Base-by-base conservation (phyloP, 495 filamentous ascomycete genomes). In the Penicillium coprophilum region DNA sequence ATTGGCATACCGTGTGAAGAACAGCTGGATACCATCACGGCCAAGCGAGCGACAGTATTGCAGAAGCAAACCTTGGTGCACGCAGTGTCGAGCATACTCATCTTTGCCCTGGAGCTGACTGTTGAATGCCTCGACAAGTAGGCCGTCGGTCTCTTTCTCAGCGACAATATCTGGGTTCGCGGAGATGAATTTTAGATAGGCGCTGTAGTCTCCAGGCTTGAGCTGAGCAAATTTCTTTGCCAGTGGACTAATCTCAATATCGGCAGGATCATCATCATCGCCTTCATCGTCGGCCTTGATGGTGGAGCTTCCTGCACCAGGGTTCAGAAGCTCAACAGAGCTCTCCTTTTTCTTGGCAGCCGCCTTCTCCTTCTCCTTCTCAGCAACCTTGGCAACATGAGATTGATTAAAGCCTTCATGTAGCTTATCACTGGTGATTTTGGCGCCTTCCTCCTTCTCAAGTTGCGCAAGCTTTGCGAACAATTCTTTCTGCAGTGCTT, bases 41-140 rank as follows among this genome's bases (percentile, higher is more conserved):
- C 93, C 92, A 6, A 98, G 78, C 13, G 88, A 86, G 20, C 92
- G 83, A 75, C 94, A 98, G 76, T 97, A 98, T 72, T 97, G 95
- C 24, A 97, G 73, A 20, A 98, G 78, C 10, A 98, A 78, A 11
- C 86, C 93, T 69, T 97, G 92, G 73, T 98, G 94, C 30, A 98
- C 92, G 71, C 89, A 97, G 71, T 93, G 88, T 31, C 88, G 85
- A 9, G 92, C 86, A 61, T 87, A 87, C 6, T 87, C 87, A 21
- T 87, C 84, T 51, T 87, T 84, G 39, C 85, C 84, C 55, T 87
- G 86, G 41, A 90, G 80, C 63, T 92, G 86, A 7, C 83, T 82
- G 67, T 94, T 92, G 72, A 98, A 97, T 7, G 91, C 94, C 75
- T 96, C 84, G 44, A 96, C 82, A 12, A 98, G 78, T 2, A 97